Evolutionary conservation across 768 basidiomycete genomes (phyloP).

Genomic region (Amyloporia xantha): DNA sequence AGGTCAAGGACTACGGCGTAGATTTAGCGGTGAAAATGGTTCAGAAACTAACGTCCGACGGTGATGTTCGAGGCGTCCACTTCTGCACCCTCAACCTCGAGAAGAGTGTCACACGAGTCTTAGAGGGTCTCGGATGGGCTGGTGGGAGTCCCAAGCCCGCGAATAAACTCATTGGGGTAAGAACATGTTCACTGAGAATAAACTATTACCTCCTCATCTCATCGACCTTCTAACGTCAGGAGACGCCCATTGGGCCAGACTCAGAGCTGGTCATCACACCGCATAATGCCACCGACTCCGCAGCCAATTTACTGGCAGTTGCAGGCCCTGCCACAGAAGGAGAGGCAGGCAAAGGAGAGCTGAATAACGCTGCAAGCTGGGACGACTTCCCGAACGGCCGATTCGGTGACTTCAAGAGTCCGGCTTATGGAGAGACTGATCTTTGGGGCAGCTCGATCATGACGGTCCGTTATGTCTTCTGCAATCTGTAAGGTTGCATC

Average conservation of each 20-base stretch:
- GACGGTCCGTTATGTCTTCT: slow-evolving; percentile 36
- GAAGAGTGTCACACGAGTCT: slow-evolving; percentile 82
- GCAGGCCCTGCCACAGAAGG: slow-evolving; percentile 38
- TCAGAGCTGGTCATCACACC: slow-evolving; percentile 53
- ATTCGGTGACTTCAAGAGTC: slow-evolving; percentile 96
- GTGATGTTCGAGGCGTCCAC: slow-evolving; percentile 70
- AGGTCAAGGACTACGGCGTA: slow-evolving; percentile 94
- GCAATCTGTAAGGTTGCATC: not conserved
- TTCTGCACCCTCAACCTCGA: slow-evolving; percentile 97
- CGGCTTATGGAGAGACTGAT: slow-evolving; percentile 81
- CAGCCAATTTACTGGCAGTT: slow-evolving; percentile 47
- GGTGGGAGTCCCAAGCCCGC: slow-evolving; percentile 31
- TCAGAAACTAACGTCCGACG: slow-evolving; percentile 44
- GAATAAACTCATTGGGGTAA: slow-evolving; percentile 67
- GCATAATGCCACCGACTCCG: slow-evolving; percentile 54
- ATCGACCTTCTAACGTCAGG: too few relatives aligned
- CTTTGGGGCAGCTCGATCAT: slow-evolving; percentile 70
- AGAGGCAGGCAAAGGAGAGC: slow-evolving; percentile 65
- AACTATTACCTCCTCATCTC: too few relatives aligned
- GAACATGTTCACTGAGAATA: too few relatives aligned
- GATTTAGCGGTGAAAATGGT: slow-evolving; percentile 80
- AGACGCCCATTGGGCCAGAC: slow-evolving; percentile 16
- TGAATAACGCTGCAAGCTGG: slow-evolving; percentile 76
- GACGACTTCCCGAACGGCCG: slow-evolving; percentile 98
- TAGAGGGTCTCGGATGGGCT: slow-evolving; percentile 77